These are phyloP conservation scores for Yarrowia sp. DNA, from an alignment of 805 yeast genomes.

Conservation along the genomic window DNA sequence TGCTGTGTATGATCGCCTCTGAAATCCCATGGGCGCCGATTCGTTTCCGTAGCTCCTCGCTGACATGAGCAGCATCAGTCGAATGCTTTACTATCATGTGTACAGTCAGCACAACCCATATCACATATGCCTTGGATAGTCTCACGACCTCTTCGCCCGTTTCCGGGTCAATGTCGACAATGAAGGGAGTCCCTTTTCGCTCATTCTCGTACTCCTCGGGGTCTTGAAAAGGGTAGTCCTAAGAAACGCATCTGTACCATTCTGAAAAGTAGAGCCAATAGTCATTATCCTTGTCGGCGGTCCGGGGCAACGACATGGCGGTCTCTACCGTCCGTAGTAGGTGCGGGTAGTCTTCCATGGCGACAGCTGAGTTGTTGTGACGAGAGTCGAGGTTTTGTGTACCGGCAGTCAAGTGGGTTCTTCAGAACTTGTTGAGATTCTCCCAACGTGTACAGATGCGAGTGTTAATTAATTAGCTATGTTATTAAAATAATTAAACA, in stretches of 20 bases:
- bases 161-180: not conserved
- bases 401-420: not conserved
- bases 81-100: not conserved
- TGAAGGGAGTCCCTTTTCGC: not conserved
- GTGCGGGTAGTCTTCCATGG: not conserved
- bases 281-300: not conserved
- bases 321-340: not conserved
- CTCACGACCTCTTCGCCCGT: not conserved
- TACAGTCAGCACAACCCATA: constrained; percentile 3
- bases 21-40: not conserved
- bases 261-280: not conserved
- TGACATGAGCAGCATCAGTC: not conserved
- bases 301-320: not conserved
- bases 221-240: not conserved
- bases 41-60: not conserved
- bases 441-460: not conserved
- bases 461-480: no score
- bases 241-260: constrained; percentile 10
- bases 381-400: not conserved
- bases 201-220: not conserved
- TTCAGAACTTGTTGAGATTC: constrained; percentile 8
- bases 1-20: not conserved
- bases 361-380: not conserved
- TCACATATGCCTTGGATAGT: not conserved
- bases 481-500: no score